Conservation (phyloP, 2,329 filamentous ascomycete genomes). For the Aureobasidium sp. region DNA sequence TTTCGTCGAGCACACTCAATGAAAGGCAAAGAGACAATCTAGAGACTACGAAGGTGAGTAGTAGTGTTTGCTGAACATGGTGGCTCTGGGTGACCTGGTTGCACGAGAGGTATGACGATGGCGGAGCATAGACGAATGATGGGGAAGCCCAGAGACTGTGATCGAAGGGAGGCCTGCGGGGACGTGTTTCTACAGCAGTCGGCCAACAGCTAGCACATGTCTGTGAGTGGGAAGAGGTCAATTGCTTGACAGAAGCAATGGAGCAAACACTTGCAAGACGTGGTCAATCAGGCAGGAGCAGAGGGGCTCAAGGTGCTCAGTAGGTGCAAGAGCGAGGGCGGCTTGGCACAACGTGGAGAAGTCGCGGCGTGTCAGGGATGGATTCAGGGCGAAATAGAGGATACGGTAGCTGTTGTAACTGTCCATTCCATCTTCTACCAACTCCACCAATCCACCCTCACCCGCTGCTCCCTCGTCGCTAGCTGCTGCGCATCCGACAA, state of each 20-base stretch:
- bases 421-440: conserved; percentile 4
- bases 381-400: conserved; percentile 13
- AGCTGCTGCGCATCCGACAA: conserved; percentile 4
- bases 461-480: neutral
- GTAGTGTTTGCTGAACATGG: neutral
- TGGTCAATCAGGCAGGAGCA: neutral
- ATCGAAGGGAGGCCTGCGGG: neutral
- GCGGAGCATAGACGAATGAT: conserved; percentile 6
- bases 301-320: neutral
- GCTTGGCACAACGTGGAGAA: conserved; percentile 1
- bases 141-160: conserved; percentile 7
- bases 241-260: too few relatives aligned
- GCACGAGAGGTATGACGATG: neutral
- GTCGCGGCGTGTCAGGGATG: conserved; percentile 11
- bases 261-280: neutral
- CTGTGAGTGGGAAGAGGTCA: neutral
- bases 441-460: neutral
- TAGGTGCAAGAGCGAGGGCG: neutral
- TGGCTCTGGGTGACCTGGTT: neutral
- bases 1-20: neutral
- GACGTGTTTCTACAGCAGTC: neutral
- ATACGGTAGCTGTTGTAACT: conserved; percentile 4
- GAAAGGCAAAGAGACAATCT: neutral
- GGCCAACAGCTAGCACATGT: neutral
- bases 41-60: neutral